Evolutionary conservation across 257 asterid genomes (phyloP).

Genomic region (Ophiorrhiza pumila): DNA sequence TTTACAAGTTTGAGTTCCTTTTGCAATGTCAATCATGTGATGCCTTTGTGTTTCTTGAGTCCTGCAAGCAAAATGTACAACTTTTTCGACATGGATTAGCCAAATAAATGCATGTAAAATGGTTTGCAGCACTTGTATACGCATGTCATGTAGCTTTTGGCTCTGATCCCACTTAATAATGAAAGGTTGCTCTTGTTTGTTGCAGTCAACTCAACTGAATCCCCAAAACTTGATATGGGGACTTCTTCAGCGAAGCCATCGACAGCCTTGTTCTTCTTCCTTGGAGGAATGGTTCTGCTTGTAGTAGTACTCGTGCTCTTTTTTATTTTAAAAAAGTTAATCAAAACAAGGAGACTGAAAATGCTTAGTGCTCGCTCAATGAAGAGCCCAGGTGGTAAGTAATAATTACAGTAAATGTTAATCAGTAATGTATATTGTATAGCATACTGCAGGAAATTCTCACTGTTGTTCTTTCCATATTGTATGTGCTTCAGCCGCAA

Average conservation of each 20-base stretch:
- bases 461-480: constrained; percentile 9
- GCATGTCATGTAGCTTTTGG: not conserved
- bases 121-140: not conserved
- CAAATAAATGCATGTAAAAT: not conserved
- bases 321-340: constrained; percentile 33
- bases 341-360: constrained; percentile 29
- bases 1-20: not conserved
- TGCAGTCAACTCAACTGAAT: not conserved
- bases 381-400: constrained; percentile 39
- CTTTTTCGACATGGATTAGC: not conserved
- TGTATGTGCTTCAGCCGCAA: constrained; percentile 46
- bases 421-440: too few species aligned
- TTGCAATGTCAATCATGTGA: not conserved
- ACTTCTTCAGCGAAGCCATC: constrained; percentile 23
- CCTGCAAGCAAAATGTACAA: not conserved
- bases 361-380: constrained; percentile 23
- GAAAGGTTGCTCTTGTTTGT: not conserved
- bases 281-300: constrained; percentile 51
- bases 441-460: not conserved
- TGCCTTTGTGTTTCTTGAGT: not conserved
- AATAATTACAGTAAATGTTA: not conserved
- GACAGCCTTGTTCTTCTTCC: constrained; percentile 40
- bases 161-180: not conserved
- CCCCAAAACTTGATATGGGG: not conserved
- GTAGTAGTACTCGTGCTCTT: constrained; percentile 41